Base-by-base conservation (phyloP, 176 grass and related monocot species). In the Dactylis glomerata region DNA sequence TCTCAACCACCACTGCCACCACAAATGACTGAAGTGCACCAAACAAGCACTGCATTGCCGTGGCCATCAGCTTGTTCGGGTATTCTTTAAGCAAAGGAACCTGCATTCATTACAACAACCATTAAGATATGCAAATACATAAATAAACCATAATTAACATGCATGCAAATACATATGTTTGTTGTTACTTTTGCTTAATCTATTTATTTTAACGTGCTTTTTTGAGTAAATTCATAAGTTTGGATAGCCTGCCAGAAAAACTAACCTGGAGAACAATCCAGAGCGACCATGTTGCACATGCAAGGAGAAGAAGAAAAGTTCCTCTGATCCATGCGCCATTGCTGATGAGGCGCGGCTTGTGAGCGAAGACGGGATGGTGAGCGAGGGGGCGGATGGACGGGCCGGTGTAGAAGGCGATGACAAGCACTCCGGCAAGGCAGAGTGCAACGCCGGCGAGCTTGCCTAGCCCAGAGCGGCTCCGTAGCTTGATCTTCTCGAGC, bases 1-100 rank as follows among this genome's bases (percentile, higher is more conserved):
- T 86, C 83, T 90, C 94, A 47, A 74, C 79, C 52, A 63, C 75
- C 51, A 87, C 40, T 8, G 94, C 89, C 4, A 94, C 76, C 4
- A 87, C 6, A 23, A 90, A 81, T 1, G 92, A 97, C 79, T 97
- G 92, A 8, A 77, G 31, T 5, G 83, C 68, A 66, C 94, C 86
- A 5, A 92, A 71, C 5, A 76, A 0, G 81, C 83, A 88, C 84
- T 92, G 87, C 22, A 89, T 0, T 78, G 80, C 38, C 27, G 86
- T 97, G 3, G 93, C 75, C 36, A 92, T 62, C 26, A 97, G 88
- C 90, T 97, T 97, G 56, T 81, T 91, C 0, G 95, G 92, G 64
- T 94, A 97, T 47, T 97, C 95, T 51, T 89, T 89, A 22, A 97
- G 76, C 52, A 97, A 41, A 1, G 67, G 67, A 14, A 69, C 67